A percentile compares a stretch with the other conserved stretches of the same genome.
These are phyloP conservation scores for Inga leiocalycina DNA, from an alignment of 306 rosid species.

Conservation along the genomic window DNA sequence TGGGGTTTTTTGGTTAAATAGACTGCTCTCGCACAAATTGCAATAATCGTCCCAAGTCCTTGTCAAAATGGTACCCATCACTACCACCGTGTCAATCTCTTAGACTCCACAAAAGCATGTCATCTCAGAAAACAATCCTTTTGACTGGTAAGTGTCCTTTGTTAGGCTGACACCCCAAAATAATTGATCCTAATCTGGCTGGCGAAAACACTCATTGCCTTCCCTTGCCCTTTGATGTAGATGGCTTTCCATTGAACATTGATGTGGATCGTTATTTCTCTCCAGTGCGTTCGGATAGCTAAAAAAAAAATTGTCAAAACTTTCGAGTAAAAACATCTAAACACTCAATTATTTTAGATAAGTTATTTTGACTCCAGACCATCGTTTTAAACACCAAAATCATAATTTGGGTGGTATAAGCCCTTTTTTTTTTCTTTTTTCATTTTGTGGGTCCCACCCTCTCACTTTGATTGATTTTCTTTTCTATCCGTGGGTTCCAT, in stretches of 20 bases:
- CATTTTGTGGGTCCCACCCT: too few relatives aligned
- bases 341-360: too few relatives aligned
- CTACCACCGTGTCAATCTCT: background rate
- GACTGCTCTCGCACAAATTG: background rate
- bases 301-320: too few relatives aligned
- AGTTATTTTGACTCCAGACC: too few relatives aligned
- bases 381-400: too few relatives aligned
- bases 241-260: background rate
- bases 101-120: background rate
- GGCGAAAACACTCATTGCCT: background rate
- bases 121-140: background rate
- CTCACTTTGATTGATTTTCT: too few relatives aligned
- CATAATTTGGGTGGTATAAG: too few relatives aligned
- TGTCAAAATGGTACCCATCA: background rate
- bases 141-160: background rate
- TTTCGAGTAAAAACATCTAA: too few relatives aligned
- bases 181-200: background rate
- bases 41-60: background rate
- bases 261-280: background rate
- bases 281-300: too few relatives aligned
- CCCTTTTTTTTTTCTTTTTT: too few relatives aligned
- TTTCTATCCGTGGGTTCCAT: too few relatives aligned
- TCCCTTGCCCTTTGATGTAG: background rate
- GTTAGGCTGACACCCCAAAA: background rate
- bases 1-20: background rate